A percentile compares a stretch with the other conserved stretches of the same genome.
Evolutionary conservation across 1,139 yeast species (phyloP).

Genomic region (Kurtzmaniella quercitrusa): DNA sequence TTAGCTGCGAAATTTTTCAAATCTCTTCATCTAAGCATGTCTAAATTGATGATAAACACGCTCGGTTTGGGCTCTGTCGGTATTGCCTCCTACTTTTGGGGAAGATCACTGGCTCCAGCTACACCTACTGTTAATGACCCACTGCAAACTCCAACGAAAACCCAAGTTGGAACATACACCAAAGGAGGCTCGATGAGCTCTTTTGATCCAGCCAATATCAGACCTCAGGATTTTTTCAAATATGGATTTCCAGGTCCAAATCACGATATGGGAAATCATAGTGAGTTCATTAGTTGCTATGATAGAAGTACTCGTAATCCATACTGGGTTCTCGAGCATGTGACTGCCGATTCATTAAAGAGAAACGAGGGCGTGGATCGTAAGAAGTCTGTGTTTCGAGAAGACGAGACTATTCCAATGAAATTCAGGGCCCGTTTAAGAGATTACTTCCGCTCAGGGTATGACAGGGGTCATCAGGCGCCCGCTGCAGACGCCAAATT

Average conservation of each 20-base stretch:
- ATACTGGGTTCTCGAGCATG: conserved; percentile 84
- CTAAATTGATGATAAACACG: conserved; percentile 27
- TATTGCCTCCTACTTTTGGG: conserved; percentile 43
- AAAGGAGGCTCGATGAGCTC: conserved; percentile 13
- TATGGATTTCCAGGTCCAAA: conserved; percentile 96
- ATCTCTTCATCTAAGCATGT: conserved; percentile 17
- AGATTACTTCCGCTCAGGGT: conserved; percentile 93
- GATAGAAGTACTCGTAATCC: conserved; percentile 87
- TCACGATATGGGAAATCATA: conserved; percentile 71
- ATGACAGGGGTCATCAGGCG: conserved; percentile 95
- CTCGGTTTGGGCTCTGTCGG: conserved; percentile 38
- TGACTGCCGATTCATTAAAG: conserved; percentile 68
- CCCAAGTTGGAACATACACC: conserved; percentile 14
- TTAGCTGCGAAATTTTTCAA: not conserved
- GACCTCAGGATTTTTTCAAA: conserved; percentile 74
- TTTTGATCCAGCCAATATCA: conserved; percentile 34
- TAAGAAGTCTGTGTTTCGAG: conserved; percentile 75
- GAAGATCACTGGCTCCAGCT: conserved; percentile 22
- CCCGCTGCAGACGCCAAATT: conserved; percentile 98
- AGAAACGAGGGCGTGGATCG: conserved; percentile 59
- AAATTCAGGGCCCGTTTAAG: conserved; percentile 70
- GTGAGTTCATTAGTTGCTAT: conserved; percentile 80
- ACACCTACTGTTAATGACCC: conserved; percentile 11
- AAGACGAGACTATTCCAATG: conserved; percentile 80
- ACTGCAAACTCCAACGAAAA: conserved; percentile 10